phyloP scores from a whole-genome alignment of 2,329 filamentous ascomycete species.

The Aspergillus thermomutatus region DNA sequence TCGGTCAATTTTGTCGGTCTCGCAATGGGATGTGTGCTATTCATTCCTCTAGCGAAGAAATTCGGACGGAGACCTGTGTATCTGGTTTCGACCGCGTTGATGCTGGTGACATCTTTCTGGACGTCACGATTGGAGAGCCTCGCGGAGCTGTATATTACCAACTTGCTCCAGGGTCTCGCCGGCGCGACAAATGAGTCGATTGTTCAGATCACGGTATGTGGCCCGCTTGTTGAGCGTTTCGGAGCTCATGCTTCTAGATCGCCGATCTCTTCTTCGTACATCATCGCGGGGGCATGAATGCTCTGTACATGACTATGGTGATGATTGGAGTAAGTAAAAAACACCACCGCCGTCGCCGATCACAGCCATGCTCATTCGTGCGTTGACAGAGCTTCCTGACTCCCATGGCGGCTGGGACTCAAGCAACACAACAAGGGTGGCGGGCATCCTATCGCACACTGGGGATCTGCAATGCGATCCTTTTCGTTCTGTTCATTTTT shows the following conservation, averaged over 20 bases:
- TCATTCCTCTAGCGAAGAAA: constrained; percentile 48
- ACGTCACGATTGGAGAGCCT: constrained; percentile 38
- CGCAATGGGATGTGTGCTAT: constrained; percentile 42
- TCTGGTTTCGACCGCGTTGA: constrained; percentile 38
- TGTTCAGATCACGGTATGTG: constrained; percentile 39
- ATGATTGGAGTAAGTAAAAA: constrained; percentile 34
- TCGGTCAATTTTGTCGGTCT: constrained; percentile 47
- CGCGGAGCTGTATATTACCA: constrained; percentile 43
- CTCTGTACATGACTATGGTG: constrained; percentile 45
- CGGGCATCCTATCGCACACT: constrained; percentile 35
- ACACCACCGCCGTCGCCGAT: constrained; percentile 5
- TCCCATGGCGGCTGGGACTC: constrained; percentile 32
- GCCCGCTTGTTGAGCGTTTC: constrained; percentile 7
- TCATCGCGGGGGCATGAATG: constrained; percentile 50
- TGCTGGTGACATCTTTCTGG: constrained; percentile 40
- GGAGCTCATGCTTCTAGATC: constrained; percentile 28
- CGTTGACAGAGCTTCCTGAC: constrained; percentile 26
- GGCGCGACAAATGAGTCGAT: constrained; percentile 38
- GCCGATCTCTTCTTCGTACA: constrained; percentile 51
- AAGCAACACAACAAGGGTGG: constrained; percentile 34
- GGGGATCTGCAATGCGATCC: constrained; percentile 28
- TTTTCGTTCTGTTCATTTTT: constrained; percentile 30
- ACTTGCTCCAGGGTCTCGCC: constrained; percentile 38
- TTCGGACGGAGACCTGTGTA: constrained; percentile 47
- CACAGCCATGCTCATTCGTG: not conserved